Evolutionary conservation across 257 asterid species (phyloP).

Genomic region (Nicotiana noctiflora): DNA sequence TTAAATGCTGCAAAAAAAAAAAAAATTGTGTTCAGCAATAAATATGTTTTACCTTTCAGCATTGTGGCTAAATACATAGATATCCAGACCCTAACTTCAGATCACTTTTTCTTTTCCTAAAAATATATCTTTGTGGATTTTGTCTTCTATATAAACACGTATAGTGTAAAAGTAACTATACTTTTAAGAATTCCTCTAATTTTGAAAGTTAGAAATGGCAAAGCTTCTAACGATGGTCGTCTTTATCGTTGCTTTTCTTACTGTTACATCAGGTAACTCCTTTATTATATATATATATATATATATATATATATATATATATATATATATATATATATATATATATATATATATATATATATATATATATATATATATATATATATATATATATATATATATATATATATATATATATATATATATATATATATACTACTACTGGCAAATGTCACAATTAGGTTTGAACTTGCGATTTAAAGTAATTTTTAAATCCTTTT

Average conservation of each 20-base stretch:
- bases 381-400: too few relatives aligned
- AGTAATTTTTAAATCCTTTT: too few relatives aligned
- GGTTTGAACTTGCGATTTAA: too few relatives aligned
- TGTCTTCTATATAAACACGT: neutral
- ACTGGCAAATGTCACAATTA: too few relatives aligned
- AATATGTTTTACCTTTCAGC: neutral
- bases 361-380: too few relatives aligned
- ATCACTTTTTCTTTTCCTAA: neutral
- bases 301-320: too few relatives aligned
- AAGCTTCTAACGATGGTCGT: neutral
- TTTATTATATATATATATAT: too few relatives aligned
- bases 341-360: too few relatives aligned
- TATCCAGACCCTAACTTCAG: neutral
- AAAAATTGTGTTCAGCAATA: neutral
- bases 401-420: too few relatives aligned
- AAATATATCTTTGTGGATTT: neutral
- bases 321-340: too few relatives aligned
- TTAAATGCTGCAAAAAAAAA: neutral
- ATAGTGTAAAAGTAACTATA: neutral
- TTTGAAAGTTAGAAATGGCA: neutral
- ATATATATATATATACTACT: too few relatives aligned
- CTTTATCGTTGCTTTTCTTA: neutral
- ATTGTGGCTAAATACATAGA: neutral
- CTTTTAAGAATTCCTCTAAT: neutral
- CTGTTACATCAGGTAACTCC: neutral